Percentiles rank a stretch among this genome's conserved stretches.
Conservation (phyloP, 176 grass and related monocot species). For the Aegilops longissima region DNA sequence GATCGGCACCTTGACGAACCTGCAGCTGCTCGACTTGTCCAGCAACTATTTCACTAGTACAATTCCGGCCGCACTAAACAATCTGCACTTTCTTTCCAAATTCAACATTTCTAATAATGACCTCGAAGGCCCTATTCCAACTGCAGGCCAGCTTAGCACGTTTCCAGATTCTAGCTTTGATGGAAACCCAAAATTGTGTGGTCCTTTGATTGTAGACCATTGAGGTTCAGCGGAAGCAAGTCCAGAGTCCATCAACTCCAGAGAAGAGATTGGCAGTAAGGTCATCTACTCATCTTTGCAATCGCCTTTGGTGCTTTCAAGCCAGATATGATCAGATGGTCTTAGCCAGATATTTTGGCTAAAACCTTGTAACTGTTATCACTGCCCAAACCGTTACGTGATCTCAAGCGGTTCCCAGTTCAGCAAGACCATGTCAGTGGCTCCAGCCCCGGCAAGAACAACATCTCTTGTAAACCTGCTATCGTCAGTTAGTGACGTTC, state of each 20-base stretch:
- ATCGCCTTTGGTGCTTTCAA: constrained; percentile 15
- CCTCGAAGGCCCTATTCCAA: constrained; percentile 28
- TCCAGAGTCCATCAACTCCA: not conserved
- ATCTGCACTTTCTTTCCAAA: constrained; percentile 25
- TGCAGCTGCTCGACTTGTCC: constrained; percentile 23
- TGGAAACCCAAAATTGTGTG: constrained; percentile 41
- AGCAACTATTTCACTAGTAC: constrained; percentile 5
- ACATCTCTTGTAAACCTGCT: not conserved
- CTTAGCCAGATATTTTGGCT: constrained; percentile 10
- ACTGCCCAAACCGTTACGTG: not conserved
- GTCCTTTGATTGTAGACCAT: not conserved
- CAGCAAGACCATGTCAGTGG: not conserved
- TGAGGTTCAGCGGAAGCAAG: not conserved
- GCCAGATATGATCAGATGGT: constrained; percentile 19
- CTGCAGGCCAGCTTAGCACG: not conserved
- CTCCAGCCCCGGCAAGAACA: not conserved
- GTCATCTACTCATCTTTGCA: not conserved
- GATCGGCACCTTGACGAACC: not conserved
- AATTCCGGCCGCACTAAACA: not conserved
- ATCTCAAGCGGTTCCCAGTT: not conserved
- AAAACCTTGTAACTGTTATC: not conserved
- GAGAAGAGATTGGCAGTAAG: not conserved
- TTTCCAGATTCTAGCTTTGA: constrained; percentile 38
- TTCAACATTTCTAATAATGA: constrained; percentile 38
- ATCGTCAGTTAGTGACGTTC: not conserved